Conservation (phyloP, 148 eudicot genomes). For the Arbutus unedo region DNA sequence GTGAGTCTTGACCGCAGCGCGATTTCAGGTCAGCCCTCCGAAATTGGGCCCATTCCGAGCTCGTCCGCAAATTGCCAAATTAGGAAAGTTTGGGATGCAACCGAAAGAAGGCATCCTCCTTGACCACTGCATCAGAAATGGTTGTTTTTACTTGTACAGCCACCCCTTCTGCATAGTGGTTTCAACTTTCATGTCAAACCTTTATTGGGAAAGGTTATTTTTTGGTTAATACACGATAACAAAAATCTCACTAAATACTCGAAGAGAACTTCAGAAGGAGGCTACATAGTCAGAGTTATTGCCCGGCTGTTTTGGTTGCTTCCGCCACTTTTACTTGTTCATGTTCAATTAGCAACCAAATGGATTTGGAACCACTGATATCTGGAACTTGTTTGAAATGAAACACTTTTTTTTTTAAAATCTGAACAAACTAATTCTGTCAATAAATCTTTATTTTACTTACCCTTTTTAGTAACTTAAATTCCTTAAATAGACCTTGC, state of each 20-base stretch:
- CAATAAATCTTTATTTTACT: background rate
- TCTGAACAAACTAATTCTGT: background rate
- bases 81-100: too few species aligned
- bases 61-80: too few species aligned
- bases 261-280: background rate
- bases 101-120: too few species aligned
- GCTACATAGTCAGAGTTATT: background rate
- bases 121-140: too few species aligned
- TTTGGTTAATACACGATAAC: background rate
- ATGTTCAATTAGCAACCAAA: conserved; percentile 5
- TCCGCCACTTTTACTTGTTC: background rate
- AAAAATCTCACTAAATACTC: background rate
- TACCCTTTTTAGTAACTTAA: background rate
- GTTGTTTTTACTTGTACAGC: background rate
- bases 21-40: too few species aligned
- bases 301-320: background rate
- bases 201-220: background rate
- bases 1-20: too few species aligned
- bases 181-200: background rate
- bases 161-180: background rate
- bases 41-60: too few species aligned
- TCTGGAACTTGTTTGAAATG: background rate
- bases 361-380: background rate
- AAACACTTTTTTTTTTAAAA: background rate
- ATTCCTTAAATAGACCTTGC: background rate